phyloP scores from a whole-genome alignment of 2,329 filamentous ascomycete genomes.

The Sphaerulina vaccinii region DNA sequence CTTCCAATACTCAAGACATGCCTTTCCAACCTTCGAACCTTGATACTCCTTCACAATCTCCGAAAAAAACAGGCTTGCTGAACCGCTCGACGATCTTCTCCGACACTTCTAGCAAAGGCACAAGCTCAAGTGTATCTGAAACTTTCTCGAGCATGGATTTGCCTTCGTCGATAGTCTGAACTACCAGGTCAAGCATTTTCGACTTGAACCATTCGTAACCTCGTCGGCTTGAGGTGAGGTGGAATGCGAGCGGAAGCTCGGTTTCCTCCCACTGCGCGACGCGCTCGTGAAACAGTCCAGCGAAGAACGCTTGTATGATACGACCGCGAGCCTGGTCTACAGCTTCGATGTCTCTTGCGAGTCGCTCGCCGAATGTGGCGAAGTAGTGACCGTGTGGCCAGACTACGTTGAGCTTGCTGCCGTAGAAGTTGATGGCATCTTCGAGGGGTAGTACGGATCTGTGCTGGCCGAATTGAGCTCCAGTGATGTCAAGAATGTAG shows the following conservation, averaged over 20 bases:
- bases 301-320: not conserved
- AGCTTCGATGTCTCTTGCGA: not conserved
- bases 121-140: not conserved
- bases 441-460: not conserved
- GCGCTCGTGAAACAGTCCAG: not conserved
- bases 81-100: not conserved
- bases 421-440: not conserved
- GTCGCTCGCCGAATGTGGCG: not conserved
- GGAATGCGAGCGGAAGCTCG: not conserved
- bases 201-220: not conserved
- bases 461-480: not conserved
- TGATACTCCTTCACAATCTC: not conserved
- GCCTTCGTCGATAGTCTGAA: not conserved
- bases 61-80: not conserved
- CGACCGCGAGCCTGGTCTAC: not conserved
- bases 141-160: not conserved
- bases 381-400: conserved; percentile 1
- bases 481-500: not conserved
- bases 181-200: not conserved
- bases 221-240: not conserved
- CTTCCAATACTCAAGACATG: not conserved
- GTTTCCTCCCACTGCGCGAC: not conserved
- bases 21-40: not conserved
- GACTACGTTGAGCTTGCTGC: not conserved
- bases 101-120: not conserved